Conservation (phyloP, 306 rosid species). For the Casuarina glauca region DNA sequence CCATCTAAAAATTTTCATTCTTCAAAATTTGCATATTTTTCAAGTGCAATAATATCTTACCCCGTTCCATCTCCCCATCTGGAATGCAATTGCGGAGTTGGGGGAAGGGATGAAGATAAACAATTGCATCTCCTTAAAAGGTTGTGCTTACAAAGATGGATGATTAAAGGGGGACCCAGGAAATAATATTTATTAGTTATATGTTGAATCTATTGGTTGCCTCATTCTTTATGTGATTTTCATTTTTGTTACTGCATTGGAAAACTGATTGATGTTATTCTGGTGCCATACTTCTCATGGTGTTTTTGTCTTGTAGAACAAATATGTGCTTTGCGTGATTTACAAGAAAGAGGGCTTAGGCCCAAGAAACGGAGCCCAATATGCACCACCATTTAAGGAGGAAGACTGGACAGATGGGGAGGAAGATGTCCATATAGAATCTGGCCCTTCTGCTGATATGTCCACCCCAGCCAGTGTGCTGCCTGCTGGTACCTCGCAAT, state of each 20-base stretch:
- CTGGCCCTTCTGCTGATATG: slow-evolving; percentile 15
- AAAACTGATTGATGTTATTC: background rate
- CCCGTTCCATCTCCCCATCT: background rate
- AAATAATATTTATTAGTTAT: background rate
- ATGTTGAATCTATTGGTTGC: background rate
- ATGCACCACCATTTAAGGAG: slow-evolving; percentile 61
- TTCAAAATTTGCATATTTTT: background rate
- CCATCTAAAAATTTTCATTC: background rate
- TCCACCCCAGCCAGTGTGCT: slow-evolving; percentile 17
- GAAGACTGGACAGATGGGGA: slow-evolving; percentile 62
- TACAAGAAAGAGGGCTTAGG: slow-evolving; percentile 71
- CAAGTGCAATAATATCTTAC: background rate
- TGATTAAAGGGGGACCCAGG: background rate
- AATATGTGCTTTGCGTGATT: slow-evolving; percentile 62
- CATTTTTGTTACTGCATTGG: background rate
- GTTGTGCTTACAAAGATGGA: background rate
- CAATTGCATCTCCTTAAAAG: background rate
- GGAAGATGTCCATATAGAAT: slow-evolving; percentile 34
- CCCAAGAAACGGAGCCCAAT: slow-evolving; percentile 64
- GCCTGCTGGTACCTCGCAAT: slow-evolving; percentile 25
- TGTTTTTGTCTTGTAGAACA: slow-evolving; percentile 45
- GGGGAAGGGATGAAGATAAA: background rate
- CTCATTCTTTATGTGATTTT: background rate
- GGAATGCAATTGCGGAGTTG: background rate
- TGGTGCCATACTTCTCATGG: slow-evolving; percentile 21